Percentiles rank a stretch among this genome's conserved stretches.
These are phyloP conservation scores for Monosporozyma unispora DNA, from an alignment of 805 yeast genomes.

Conservation along the genomic window DNA sequence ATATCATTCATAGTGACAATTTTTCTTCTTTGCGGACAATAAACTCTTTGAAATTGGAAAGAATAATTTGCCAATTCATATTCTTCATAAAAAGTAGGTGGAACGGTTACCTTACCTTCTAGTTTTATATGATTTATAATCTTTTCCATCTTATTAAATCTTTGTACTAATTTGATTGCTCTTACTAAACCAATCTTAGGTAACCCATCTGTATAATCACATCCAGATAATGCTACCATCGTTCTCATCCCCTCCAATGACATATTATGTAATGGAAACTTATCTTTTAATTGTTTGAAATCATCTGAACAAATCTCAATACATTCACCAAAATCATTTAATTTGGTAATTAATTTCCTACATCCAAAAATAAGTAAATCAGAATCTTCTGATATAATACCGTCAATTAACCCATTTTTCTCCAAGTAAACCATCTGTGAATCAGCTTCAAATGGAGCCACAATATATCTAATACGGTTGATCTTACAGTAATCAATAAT, in stretches of 20 bases:
- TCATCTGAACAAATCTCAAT: constrained; percentile 55
- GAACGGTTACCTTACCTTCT: constrained; percentile 51
- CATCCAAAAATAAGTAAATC: constrained; percentile 90
- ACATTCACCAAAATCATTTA: constrained; percentile 63
- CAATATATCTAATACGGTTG: constrained; percentile 57
- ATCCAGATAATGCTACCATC: constrained; percentile 87
- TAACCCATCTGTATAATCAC: constrained; percentile 89
- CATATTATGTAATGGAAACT: constrained; percentile 43
- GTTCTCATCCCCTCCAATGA: constrained; percentile 52
- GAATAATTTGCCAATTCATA: constrained; percentile 64
- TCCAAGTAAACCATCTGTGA: constrained; percentile 92
- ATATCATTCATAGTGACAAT: constrained; percentile 54
- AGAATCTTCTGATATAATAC: constrained; percentile 88
- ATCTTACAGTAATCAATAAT: constrained; percentile 62
- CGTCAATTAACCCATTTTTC: constrained; percentile 63
- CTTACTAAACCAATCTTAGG: constrained; percentile 71
- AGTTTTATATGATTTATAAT: constrained; percentile 47
- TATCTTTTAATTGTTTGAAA: constrained; percentile 38
- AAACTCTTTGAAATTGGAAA: constrained; percentile 79
- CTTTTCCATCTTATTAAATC: constrained; percentile 43
- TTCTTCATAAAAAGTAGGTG: constrained; percentile 50
- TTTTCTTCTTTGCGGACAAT: constrained; percentile 45
- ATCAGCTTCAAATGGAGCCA: constrained; percentile 98
- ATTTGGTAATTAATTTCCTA: constrained; percentile 61
- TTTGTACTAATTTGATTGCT: constrained; percentile 54